Conservation (phyloP, 192 early-diverging fungal species). For the Coemansia brasiliensis region DNA sequence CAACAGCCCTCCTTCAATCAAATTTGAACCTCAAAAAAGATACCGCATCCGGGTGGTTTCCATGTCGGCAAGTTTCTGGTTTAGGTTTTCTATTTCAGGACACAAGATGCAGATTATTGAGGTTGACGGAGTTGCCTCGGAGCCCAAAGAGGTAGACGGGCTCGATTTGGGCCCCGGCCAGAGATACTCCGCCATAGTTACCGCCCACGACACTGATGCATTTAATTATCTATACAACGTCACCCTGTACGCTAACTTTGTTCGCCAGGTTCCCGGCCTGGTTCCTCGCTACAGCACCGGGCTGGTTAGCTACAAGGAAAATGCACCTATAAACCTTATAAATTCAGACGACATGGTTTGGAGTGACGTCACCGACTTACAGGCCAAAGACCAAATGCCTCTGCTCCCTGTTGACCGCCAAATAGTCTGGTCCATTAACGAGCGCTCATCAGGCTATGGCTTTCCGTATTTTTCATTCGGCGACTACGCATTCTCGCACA, state of each 20-base stretch:
- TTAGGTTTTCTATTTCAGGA: slow-evolving; percentile 70
- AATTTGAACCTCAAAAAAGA: slow-evolving; percentile 67
- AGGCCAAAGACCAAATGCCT: background rate
- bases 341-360: background rate
- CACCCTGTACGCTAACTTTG: slow-evolving; percentile 67
- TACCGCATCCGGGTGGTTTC: slow-evolving; percentile 77
- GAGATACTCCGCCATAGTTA: slow-evolving; percentile 78
- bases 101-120: slow-evolving; percentile 81
- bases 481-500: background rate
- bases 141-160: slow-evolving; percentile 54
- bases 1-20: slow-evolving; percentile 35
- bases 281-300: slow-evolving; percentile 32
- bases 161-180: slow-evolving; percentile 72
- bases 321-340: background rate
- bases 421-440: background rate
- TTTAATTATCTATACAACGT: slow-evolving; percentile 68
- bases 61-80: slow-evolving; percentile 65
- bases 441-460: background rate
- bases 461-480: background rate
- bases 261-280: slow-evolving; percentile 53
- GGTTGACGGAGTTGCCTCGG: slow-evolving; percentile 67
- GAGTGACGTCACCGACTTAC: background rate
- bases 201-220: slow-evolving; percentile 55
- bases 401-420: background rate
- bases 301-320: slow-evolving; percentile 11